Percentiles rank a stretch among this genome's conserved stretches.
These are phyloP conservation scores for Psidium friedrichsthalianum DNA, from an alignment of 345 rosid species.

Conservation along the genomic window DNA sequence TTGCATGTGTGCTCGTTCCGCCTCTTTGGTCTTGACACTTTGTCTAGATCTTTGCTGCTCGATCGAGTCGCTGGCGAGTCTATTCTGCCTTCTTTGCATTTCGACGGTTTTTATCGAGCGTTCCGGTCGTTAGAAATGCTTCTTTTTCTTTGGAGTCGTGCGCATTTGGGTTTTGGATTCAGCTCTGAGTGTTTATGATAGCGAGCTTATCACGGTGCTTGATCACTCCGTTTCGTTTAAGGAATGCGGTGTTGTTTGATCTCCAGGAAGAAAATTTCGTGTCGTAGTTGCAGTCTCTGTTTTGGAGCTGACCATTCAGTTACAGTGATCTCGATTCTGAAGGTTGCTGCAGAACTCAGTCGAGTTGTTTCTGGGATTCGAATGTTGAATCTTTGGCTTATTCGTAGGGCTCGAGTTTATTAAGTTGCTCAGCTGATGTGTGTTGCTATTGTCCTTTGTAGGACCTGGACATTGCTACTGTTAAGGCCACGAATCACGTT, in stretches of 20 bases:
- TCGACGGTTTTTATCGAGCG: not conserved
- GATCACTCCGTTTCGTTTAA: too few relatives aligned
- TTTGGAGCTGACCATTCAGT: too few relatives aligned
- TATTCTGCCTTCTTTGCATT: not conserved
- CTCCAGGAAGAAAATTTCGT: too few relatives aligned
- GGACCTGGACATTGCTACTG: conserved; percentile 95
- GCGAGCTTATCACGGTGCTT: too few relatives aligned
- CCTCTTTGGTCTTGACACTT: not conserved
- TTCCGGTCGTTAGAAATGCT: not conserved
- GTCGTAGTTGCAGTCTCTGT: too few relatives aligned
- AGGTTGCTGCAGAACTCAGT: too few relatives aligned
- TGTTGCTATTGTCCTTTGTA: conserved; percentile 3
- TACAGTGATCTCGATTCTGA: too few relatives aligned
- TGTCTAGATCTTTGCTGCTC: not conserved
- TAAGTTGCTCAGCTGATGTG: not conserved
- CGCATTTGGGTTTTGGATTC: too few relatives aligned
- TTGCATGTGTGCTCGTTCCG: not conserved
- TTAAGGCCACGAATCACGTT: conserved; percentile 82
- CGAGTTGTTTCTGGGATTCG: too few relatives aligned
- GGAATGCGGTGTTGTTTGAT: too few relatives aligned
- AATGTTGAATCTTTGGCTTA: not conserved
- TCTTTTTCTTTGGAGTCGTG: too few relatives aligned
- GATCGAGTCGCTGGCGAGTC: not conserved
- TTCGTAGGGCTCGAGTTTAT: not conserved
- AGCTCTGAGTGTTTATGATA: too few relatives aligned